These are phyloP conservation scores for Eremomyces bilateralis DNA, from an alignment of 495 filamentous ascomycete genomes.

Conservation along the genomic window DNA sequence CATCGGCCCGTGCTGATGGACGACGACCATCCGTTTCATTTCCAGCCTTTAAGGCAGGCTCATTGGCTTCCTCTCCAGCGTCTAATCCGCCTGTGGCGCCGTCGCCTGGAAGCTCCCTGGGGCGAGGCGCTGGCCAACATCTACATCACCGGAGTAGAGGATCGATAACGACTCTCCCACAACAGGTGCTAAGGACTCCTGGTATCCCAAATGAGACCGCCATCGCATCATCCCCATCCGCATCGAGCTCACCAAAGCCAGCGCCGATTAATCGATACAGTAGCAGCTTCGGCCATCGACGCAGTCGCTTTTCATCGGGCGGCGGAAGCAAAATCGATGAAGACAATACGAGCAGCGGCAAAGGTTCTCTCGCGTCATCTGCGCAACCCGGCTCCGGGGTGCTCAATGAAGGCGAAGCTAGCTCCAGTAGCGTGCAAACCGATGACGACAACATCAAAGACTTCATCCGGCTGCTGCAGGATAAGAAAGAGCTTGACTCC, in stretches of 20 bases:
- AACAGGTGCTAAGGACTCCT: slow-evolving; percentile 36
- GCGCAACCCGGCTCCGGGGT: not conserved
- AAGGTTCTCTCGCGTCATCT: slow-evolving; percentile 9
- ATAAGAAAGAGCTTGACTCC: slow-evolving; percentile 54
- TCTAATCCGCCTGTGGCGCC: slow-evolving; percentile 26
- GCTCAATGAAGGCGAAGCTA: slow-evolving; percentile 25
- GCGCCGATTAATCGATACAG: slow-evolving; percentile 46
- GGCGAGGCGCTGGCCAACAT: slow-evolving; percentile 10
- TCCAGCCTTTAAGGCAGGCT: slow-evolving; percentile 86
- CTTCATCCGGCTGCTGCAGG: slow-evolving; percentile 70
- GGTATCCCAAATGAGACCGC: slow-evolving; percentile 30
- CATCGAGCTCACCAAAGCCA: slow-evolving; percentile 53
- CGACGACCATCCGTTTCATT: slow-evolving; percentile 80
- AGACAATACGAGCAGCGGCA: slow-evolving; percentile 45
- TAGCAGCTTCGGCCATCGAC: slow-evolving; percentile 76
- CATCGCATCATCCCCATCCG: slow-evolving; percentile 36
- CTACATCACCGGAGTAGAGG: slow-evolving; percentile 45
- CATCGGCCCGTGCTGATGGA: slow-evolving; percentile 23
- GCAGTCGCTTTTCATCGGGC: slow-evolving; percentile 47
- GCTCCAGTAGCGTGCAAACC: slow-evolving; percentile 57
- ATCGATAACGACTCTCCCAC: slow-evolving; percentile 39
- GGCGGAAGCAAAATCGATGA: slow-evolving; percentile 60
- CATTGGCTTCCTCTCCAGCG: slow-evolving; percentile 74
- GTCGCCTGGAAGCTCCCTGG: slow-evolving; percentile 41
- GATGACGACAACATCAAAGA: slow-evolving; percentile 87